Evolutionary conservation across 2,329 filamentous ascomycete species (phyloP).

Genomic region (Arthroderma sp.): DNA sequence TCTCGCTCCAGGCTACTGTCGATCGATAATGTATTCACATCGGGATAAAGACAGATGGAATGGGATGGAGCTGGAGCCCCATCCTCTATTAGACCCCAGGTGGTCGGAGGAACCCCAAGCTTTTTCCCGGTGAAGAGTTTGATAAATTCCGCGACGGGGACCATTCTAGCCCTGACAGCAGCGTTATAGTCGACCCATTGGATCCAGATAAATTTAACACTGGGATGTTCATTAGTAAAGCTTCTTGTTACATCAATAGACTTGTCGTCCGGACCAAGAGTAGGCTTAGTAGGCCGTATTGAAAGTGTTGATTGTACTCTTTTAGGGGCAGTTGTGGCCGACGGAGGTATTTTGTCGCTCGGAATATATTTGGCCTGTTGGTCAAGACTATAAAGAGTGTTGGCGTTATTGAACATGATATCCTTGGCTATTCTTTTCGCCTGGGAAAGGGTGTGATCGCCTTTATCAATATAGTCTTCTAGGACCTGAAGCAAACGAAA

Average conservation of each 20-base stretch:
- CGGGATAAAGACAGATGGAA: slow-evolving; percentile 47
- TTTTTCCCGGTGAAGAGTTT: slow-evolving; percentile 34
- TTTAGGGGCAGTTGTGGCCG: too few relatives aligned
- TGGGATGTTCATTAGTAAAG: slow-evolving; percentile 13
- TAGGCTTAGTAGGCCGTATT: slow-evolving; percentile 2
- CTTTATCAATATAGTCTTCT: slow-evolving; percentile 50
- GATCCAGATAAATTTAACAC: slow-evolving; percentile 54
- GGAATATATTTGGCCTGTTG: slow-evolving; percentile 19
- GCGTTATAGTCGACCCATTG: slow-evolving; percentile 72
- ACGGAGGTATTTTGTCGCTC: slow-evolving; percentile 1
- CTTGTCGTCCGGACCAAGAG: neutral
- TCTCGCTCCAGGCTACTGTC: slow-evolving; percentile 27
- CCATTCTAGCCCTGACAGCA: slow-evolving; percentile 50
- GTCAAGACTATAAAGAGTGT: slow-evolving; percentile 55
- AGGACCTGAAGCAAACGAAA: slow-evolving; percentile 40
- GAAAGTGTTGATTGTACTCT: too few relatives aligned
- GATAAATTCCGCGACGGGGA: slow-evolving; percentile 49
- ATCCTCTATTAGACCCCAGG: slow-evolving; percentile 54
- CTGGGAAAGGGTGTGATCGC: slow-evolving; percentile 47
- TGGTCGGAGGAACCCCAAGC: slow-evolving; percentile 51
- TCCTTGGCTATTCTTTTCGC: slow-evolving; percentile 52
- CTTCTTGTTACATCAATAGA: neutral
- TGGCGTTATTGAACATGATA: slow-evolving; percentile 65
- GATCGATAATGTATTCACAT: slow-evolving; percentile 47
- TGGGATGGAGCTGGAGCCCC: slow-evolving; percentile 43